These are phyloP conservation scores for Puccinia brachypodii DNA, from an alignment of 1,284 basidiomycete genomes.

Conservation along the genomic window DNA sequence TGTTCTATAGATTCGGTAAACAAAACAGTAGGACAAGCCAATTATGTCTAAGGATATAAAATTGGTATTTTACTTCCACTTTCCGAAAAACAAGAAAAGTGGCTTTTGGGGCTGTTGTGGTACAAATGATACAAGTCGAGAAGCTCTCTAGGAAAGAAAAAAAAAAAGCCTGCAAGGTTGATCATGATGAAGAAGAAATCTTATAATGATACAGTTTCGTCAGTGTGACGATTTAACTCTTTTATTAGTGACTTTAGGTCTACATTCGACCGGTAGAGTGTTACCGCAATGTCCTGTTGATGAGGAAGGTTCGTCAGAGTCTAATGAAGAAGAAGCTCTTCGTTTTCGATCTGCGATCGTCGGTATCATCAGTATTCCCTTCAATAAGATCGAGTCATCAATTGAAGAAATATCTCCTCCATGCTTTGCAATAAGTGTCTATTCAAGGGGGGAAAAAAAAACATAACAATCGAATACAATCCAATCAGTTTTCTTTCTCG, in stretches of 20 bases:
- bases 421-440: neutral
- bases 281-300: no score
- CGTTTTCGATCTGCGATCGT: neutral
- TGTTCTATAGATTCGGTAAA: no score
- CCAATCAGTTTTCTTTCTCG: no score
- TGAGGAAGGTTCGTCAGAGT: neutral
- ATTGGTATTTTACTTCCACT: no score
- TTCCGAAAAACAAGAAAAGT: no score
- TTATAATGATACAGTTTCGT: neutral
- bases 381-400: slow-evolving; percentile 16
- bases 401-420: neutral
- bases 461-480: neutral
- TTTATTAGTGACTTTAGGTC: neutral
- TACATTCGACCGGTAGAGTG: neutral
- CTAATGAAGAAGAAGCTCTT: neutral
- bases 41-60: no score
- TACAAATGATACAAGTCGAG: no score
- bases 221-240: slow-evolving; percentile 4
- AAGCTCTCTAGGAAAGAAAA: no score
- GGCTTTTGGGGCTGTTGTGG: no score
- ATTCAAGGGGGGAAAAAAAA: neutral
- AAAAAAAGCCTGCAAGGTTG: no score
- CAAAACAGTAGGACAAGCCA: no score
- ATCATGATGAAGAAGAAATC: no score
- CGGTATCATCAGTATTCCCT: slow-evolving; percentile 1